A percentile compares a stretch with the other conserved stretches of the same genome.
phyloP scores from a whole-genome alignment of 768 basidiomycete genomes.

The Mycena venus region DNA sequence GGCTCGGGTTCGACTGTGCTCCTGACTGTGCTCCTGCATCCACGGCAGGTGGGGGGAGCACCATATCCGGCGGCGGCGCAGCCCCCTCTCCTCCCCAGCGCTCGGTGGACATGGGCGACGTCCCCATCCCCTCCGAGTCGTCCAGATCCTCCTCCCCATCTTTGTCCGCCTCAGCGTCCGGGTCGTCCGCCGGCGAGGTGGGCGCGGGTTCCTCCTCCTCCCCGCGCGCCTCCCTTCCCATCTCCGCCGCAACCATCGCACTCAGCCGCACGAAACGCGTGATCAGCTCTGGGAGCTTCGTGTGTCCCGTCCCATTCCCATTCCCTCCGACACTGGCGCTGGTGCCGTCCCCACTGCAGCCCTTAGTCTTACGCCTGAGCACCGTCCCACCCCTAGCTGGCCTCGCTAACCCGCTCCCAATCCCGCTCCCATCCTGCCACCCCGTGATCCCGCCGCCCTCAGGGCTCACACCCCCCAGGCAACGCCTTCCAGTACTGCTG shows the following conservation, averaged over 20 bases:
- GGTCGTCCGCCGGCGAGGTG: constrained; percentile 36
- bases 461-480: constrained; percentile 49
- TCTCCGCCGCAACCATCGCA: constrained; percentile 82
- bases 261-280: constrained; percentile 82
- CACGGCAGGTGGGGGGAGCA: constrained; percentile 28
- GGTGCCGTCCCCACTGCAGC: constrained; percentile 13
- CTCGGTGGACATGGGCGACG: constrained; percentile 27
- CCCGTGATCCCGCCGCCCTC: constrained; percentile 71
- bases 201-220: constrained; percentile 58
- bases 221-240: constrained; percentile 77
- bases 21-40: too few relatives aligned
- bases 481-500: constrained; percentile 48
- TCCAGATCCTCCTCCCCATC: constrained; percentile 31
- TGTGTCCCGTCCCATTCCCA: constrained; percentile 66
- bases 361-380: constrained; percentile 63
- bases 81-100: constrained; percentile 30
- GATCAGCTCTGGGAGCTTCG: constrained; percentile 75
- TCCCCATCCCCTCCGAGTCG: too few relatives aligned
- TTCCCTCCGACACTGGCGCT: constrained; percentile 64
- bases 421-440: constrained; percentile 82
- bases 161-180: constrained; percentile 36
- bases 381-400: constrained; percentile 70
- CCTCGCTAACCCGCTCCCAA: constrained; percentile 79
- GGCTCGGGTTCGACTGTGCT: constrained; percentile 9
- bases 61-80: constrained; percentile 26